phyloP scores from a whole-genome alignment of 1,139 yeast species.

The Pichia kudriavzevii region DNA sequence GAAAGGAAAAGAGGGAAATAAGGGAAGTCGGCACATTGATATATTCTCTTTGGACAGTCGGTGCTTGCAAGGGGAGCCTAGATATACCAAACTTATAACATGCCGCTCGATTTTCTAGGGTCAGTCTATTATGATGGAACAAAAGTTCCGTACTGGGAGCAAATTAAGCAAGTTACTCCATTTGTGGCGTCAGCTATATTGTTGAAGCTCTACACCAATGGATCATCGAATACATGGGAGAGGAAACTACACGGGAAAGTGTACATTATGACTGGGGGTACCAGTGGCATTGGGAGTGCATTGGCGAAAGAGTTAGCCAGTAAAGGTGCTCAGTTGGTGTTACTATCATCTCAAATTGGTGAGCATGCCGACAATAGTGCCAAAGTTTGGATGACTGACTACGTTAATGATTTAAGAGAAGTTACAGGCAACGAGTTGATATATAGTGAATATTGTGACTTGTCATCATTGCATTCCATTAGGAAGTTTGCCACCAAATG shows the following conservation, averaged over 20 bases:
- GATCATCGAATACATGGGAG: constrained; percentile 80
- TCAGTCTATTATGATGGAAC: constrained; percentile 65
- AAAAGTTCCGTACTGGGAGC: constrained; percentile 63
- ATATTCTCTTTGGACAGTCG: no score
- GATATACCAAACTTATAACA: constrained; percentile 25
- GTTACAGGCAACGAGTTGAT: constrained; percentile 63
- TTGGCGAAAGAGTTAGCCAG: constrained; percentile 66
- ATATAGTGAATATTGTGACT: constrained; percentile 84
- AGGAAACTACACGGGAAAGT: constrained; percentile 89
- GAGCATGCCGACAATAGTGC: constrained; percentile 36
- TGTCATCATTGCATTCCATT: constrained; percentile 66
- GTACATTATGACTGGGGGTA: constrained; percentile 78
- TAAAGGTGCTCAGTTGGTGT: constrained; percentile 79
- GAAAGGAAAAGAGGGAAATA: no score
- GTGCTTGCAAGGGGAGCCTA: no score
- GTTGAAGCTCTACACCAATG: constrained; percentile 67
- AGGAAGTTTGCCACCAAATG: constrained; percentile 89
- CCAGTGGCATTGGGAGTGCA: constrained; percentile 82
- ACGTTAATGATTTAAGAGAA: constrained; percentile 68
- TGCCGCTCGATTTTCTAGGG: constrained; percentile 81
- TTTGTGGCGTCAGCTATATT: constrained; percentile 38
- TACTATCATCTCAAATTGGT: constrained; percentile 48
- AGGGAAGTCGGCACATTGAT: no score
- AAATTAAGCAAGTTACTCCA: constrained; percentile 50
- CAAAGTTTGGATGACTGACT: constrained; percentile 62